phyloP scores from a whole-genome alignment of 78 protist species.

The Isochrysis galbana region DNA sequence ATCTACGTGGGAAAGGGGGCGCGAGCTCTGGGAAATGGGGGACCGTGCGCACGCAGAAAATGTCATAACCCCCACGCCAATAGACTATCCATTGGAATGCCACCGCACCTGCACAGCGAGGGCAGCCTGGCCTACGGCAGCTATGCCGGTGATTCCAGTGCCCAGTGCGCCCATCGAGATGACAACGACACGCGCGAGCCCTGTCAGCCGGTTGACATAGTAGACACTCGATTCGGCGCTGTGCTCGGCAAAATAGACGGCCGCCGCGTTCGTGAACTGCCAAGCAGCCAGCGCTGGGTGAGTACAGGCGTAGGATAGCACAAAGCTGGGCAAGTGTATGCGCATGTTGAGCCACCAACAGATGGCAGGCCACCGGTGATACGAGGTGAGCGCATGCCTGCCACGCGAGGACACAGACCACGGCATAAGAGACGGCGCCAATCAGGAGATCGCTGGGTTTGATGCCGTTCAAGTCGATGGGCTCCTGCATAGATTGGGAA shows the following conservation, averaged over 20 bases:
- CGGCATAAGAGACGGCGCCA: not conserved
- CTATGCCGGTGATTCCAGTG: not conserved
- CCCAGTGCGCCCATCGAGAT: not conserved
- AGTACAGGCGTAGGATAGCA: no score
- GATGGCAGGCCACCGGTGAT: no score
- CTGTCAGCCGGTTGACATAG: not conserved
- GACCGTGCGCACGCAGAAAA: no score
- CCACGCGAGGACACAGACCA: not conserved
- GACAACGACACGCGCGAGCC: constrained; percentile 1
- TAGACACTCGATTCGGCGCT: not conserved
- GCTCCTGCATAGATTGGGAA: no score
- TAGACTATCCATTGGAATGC: no score
- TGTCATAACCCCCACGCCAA: no score
- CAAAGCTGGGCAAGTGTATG: no score
- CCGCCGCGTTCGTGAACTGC: not conserved
- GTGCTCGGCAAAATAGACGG: not conserved
- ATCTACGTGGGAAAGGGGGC: no score
- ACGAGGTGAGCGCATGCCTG: no score
- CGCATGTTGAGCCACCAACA: no score
- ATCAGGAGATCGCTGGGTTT: not conserved
- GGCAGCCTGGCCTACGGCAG: not conserved
- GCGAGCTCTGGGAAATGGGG: no score
- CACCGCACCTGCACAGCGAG: not conserved
- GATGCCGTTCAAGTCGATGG: not conserved
- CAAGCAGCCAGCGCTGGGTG: no score